Evolutionary conservation across 345 rosid genomes (phyloP), one percentile per base, ranked within the genome.

Genomic region (Barbarea vulgaris): DNA sequence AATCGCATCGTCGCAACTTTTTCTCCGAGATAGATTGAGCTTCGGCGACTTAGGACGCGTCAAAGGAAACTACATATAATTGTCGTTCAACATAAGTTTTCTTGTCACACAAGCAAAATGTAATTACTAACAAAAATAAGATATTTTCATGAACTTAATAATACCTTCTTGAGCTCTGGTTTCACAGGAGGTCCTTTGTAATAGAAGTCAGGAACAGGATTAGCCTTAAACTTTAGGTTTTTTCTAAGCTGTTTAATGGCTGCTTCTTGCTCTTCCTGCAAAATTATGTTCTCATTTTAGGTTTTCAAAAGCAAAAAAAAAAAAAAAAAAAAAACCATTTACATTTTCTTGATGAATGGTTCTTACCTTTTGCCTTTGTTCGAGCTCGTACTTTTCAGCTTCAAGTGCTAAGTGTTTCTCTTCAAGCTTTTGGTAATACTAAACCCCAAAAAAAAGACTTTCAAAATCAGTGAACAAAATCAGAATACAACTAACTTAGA

Each of bases 201-300:
- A 85, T 95, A 92, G 77, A 95, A 95, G 79, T 72, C 83, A 17
- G 99, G 99, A 13, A 95, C 88, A 0, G 99, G 99, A 24, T 92
- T 92, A 25, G 99, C 99, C 81, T 77, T 95, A 55, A 86, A 69
- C 46, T 83, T 84, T 83, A 95, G 81, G 82, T 24, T 85, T 86
- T 81, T 95, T 59, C 99, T 69, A 24, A 92, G 95, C 81, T 89
- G 91, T 81, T 85, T 92, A 61, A 92, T 85, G 42, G 88, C 97
- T 30, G 92, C 97, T 64, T 95, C 93, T 85, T 88, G 93, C 84
- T 95, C 99, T 85, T 92, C 99, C 99, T 92, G 69, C 60, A 54
- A 7, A 27, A 4, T 47, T 48, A 2, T 18, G 22, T 66, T 13
- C 46, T 17, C 5, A 44, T 67, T 59, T 37, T 12, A 61, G 46